Percentiles rank a stretch among this genome's conserved stretches.
Conservation (phyloP, 345 rosid species). For the Linum tenue region DNA sequence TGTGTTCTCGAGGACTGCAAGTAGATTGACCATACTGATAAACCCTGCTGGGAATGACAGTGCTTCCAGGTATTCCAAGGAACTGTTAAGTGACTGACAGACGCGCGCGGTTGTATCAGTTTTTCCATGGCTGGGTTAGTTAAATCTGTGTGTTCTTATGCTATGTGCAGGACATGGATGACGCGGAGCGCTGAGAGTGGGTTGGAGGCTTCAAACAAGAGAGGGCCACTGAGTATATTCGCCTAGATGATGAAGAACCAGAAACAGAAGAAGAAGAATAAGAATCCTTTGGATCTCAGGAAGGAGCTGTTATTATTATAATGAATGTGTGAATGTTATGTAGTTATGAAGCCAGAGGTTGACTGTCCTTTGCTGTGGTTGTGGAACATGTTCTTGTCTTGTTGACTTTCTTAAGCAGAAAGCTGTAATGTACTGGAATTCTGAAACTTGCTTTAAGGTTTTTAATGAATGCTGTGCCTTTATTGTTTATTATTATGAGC, state of each 20-base stretch:
- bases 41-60: constrained; percentile 27
- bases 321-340: constrained; percentile 10
- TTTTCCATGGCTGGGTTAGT: background rate
- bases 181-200: constrained; percentile 42
- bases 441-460: no score
- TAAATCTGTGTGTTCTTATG: background rate
- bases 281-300: background rate
- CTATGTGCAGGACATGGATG: constrained; percentile 50
- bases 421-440: background rate
- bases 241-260: constrained; percentile 22
- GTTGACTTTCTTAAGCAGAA: no score
- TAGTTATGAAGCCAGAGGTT: no score
- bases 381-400: no score
- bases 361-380: no score
- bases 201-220: constrained; percentile 48
- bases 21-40: constrained; percentile 42
- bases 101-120: background rate
- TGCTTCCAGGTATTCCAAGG: constrained; percentile 44
- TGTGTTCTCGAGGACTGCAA: constrained; percentile 38
- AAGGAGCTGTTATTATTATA: background rate
- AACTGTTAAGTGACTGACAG: no score
- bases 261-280: background rate
- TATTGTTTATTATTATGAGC: no score
- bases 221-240: constrained; percentile 67
- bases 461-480: no score